Evolutionary conservation across 1,284 basidiomycete genomes (phyloP), one percentile per base, ranked within the genome.

Genomic region (Ustilago xerochloae): DNA sequence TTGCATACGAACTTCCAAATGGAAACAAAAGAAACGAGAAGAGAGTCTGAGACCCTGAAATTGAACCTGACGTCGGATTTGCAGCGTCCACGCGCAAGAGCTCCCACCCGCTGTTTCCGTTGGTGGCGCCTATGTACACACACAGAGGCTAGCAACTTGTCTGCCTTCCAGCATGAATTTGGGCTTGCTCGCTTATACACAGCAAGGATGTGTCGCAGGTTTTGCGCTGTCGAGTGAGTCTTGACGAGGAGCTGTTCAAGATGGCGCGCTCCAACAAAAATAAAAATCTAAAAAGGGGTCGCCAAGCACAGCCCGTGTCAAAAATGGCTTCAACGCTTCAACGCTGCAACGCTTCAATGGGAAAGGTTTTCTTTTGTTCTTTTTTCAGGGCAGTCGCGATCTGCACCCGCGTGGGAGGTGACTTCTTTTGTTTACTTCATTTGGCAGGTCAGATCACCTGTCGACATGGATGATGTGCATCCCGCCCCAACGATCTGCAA

Each of bases 51-150:
- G 50, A 58, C 62, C 62, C 61, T 64, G 49, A 28, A 22, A 18
- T 32, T 64, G 55, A 64, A 22, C 24, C 39, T 64, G 55, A 64
- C 62, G 62, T 64, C 62, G 55, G 54, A 64, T 39, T 45, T 57
- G 62, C 62, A 64, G 55, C 45, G 62, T 36, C 32, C 39, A 20
- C 39, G 51, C 51, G 51, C 5, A 38, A 33, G n/a, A n/a, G n/a
- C n/a, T n/a, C n/a, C n/a, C n/a, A n/a, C n/a, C n/a, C n/a, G n/a
- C n/a, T n/a, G n/a, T n/a, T n/a, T n/a, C n/a, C n/a, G n/a, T n/a
- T n/a, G n/a, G n/a, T n/a, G n/a, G n/a, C n/a, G n/a, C n/a, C n/a
- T n/a, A n/a, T n/a, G n/a, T n/a, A n/a, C n/a, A 45, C 41, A 38
- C 22, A 43, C 7, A n/a, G 16, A 41, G 38, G 18, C 13, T 35